phyloP scores from a whole-genome alignment of 1,284 basidiomycete genomes.

The Anthracocystis setariae region DNA sequence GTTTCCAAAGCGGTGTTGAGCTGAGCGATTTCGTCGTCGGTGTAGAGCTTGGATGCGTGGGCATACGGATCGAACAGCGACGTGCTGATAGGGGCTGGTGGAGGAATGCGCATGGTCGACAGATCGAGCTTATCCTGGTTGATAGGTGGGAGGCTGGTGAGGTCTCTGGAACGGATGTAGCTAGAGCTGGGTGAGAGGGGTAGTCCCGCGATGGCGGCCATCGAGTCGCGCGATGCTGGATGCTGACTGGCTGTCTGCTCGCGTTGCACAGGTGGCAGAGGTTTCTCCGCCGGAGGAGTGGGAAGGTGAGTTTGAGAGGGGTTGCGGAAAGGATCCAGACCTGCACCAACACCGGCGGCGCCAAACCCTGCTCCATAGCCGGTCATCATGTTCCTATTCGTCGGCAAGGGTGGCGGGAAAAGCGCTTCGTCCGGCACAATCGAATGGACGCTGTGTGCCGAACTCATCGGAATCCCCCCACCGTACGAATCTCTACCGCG shows the following conservation, averaged over 20 bases:
- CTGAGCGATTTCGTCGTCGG: slow-evolving; percentile 9
- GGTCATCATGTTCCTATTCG: slow-evolving; percentile 1
- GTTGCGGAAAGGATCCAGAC: slow-evolving; percentile 34
- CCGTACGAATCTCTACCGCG: slow-evolving; percentile 34
- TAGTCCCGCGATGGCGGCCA: slow-evolving; percentile 27
- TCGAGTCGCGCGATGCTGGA: slow-evolving; percentile 32
- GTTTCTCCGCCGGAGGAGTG: slow-evolving; percentile 5
- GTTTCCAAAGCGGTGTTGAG: slow-evolving; percentile 10
- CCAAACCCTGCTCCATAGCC: slow-evolving; percentile 15
- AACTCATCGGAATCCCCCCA: slow-evolving; percentile 1
- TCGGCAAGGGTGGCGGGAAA: slow-evolving; percentile 42
- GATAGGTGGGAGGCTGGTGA: slow-evolving; percentile 3
- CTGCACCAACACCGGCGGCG: slow-evolving; percentile 13
- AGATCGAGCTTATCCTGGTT: slow-evolving; percentile 8
- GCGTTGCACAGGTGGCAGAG: neutral
- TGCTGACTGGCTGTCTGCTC: slow-evolving; percentile 14
- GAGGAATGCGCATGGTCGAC: slow-evolving; percentile 28
- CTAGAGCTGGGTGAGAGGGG: slow-evolving; percentile 30
- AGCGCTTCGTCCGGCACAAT: slow-evolving; percentile 48
- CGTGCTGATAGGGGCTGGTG: slow-evolving; percentile 23
- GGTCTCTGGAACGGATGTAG: slow-evolving; percentile 19
- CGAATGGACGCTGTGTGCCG: slow-evolving; percentile 36
- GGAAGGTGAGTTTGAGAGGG: slow-evolving; percentile 7
- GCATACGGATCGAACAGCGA: slow-evolving; percentile 39
- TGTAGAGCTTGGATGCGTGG: slow-evolving; percentile 33